phyloP scores from a whole-genome alignment of 352 stramenopile genomes.

The Ophiocytium majus region DNA sequence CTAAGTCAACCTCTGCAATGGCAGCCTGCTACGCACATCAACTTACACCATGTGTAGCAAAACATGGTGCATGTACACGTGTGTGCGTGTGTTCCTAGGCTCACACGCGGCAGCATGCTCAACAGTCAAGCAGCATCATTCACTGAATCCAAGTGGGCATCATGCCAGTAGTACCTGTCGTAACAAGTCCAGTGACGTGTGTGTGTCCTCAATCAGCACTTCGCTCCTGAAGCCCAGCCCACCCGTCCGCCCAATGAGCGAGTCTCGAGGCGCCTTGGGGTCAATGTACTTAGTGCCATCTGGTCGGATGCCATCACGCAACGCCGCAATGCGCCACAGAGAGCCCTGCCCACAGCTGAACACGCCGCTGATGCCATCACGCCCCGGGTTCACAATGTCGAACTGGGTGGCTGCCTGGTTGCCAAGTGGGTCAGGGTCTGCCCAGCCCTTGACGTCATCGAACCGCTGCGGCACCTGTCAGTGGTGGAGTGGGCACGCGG shows the following conservation, averaged over 20 bases:
- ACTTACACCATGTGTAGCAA: too few relatives aligned
- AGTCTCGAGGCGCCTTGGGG: neutral
- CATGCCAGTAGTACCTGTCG: slow-evolving; percentile 29
- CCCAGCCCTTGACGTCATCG: slow-evolving; percentile 32
- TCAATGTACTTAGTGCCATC: slow-evolving; percentile 42
- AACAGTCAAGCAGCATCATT: too few relatives aligned
- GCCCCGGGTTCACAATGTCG: slow-evolving; percentile 56
- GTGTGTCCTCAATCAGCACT: slow-evolving; percentile 53
- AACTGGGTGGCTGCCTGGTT: slow-evolving; percentile 55
- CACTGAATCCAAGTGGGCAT: too few relatives aligned
- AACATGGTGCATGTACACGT: too few relatives aligned
- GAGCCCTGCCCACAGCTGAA: slow-evolving; percentile 42
- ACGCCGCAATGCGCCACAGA: slow-evolving; percentile 41
- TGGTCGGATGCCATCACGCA: slow-evolving; percentile 46
- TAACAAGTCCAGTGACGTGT: slow-evolving; percentile 50
- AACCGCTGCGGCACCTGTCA: slow-evolving; percentile 48
- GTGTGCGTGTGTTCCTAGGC: too few relatives aligned
- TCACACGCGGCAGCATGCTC: too few relatives aligned
- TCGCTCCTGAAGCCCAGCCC: slow-evolving; percentile 47
- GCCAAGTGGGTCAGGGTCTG: slow-evolving; percentile 50
- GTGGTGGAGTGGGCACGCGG: slow-evolving; percentile 14
- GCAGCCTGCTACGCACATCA: too few relatives aligned
- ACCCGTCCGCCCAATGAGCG: slow-evolving; percentile 38
- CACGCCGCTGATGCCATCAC: slow-evolving; percentile 35
- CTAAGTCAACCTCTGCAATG: too few relatives aligned